These are phyloP conservation scores for Heterococcus sp. DNA, from an alignment of 108 stramenopile genomes.

Conservation along the genomic window DNA sequence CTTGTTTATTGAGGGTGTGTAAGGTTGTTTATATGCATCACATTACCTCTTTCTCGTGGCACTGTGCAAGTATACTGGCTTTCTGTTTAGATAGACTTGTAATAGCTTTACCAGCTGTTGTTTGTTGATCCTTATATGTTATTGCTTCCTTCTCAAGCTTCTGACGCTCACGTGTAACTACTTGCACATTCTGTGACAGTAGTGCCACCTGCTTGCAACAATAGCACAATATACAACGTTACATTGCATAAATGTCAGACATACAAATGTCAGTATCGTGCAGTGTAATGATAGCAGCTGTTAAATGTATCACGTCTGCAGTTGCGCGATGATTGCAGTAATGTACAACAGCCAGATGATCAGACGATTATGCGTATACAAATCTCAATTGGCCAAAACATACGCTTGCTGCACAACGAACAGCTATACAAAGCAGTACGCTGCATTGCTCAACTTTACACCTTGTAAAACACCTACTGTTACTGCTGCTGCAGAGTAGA, in stretches of 20 bases:
- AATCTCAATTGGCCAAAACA: neutral
- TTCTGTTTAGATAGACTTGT: slow-evolving; percentile 61
- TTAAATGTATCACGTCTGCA: neutral
- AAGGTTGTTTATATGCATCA: no score
- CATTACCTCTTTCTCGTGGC: slow-evolving; percentile 56
- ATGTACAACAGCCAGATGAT: neutral
- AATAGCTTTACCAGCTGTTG: slow-evolving; percentile 68
- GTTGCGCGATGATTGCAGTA: neutral
- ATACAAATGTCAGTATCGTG: no score
- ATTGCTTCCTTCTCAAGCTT: slow-evolving; percentile 56
- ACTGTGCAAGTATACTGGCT: slow-evolving; percentile 47
- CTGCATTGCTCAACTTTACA: no score
- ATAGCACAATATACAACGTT: no score
- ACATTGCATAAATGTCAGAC: no score
- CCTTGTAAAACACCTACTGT: no score
- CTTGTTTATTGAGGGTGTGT: no score
- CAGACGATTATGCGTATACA: neutral
- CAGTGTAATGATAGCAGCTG: no score
- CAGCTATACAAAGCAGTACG: no score
- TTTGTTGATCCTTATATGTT: slow-evolving; percentile 50
- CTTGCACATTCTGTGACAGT: slow-evolving; percentile 56
- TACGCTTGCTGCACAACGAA: neutral
- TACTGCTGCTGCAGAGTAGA: no score
- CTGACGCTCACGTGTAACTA: slow-evolving; percentile 69
- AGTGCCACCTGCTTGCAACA: slow-evolving; percentile 15